Evolutionary conservation across 116 monocot species (phyloP).

Genomic region (Zostera marina): DNA sequence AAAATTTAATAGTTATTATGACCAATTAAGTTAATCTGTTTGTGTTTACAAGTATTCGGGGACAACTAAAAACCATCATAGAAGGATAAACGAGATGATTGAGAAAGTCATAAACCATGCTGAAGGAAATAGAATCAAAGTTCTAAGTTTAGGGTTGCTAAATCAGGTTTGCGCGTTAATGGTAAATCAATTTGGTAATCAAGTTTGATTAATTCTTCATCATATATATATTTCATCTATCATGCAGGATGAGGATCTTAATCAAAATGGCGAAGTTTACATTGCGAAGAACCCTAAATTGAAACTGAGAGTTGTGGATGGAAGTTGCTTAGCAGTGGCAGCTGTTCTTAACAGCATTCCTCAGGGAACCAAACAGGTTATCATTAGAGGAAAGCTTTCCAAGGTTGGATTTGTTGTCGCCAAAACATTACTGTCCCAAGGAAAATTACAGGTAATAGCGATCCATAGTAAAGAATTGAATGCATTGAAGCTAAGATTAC

Average conservation of each 20-base stretch:
- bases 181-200: not conserved
- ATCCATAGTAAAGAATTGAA: constrained; percentile 35
- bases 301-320: constrained; percentile 57
- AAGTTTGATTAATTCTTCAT: not conserved
- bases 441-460: constrained; percentile 35
- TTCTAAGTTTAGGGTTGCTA: constrained; percentile 56
- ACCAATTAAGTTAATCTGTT: not conserved
- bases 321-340: constrained; percentile 74
- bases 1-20: no score
- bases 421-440: constrained; percentile 41
- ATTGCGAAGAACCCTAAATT: constrained; percentile 61
- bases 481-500: constrained; percentile 32
- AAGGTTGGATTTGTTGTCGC: constrained; percentile 25
- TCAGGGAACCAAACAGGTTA: constrained; percentile 35
- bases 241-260: constrained; percentile 49
- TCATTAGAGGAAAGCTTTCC: constrained; percentile 39
- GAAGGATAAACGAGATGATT: constrained; percentile 32
- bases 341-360: constrained; percentile 64
- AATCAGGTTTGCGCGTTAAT: constrained; percentile 38
- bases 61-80: constrained; percentile 12
- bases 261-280: constrained; percentile 52
- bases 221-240: not conserved
- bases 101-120: constrained; percentile 58
- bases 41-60: constrained; percentile 9
- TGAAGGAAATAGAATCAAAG: constrained; percentile 46